Conservation (phyloP, 1,139 yeast genomes). For the Taphrina wiesneri region DNA sequence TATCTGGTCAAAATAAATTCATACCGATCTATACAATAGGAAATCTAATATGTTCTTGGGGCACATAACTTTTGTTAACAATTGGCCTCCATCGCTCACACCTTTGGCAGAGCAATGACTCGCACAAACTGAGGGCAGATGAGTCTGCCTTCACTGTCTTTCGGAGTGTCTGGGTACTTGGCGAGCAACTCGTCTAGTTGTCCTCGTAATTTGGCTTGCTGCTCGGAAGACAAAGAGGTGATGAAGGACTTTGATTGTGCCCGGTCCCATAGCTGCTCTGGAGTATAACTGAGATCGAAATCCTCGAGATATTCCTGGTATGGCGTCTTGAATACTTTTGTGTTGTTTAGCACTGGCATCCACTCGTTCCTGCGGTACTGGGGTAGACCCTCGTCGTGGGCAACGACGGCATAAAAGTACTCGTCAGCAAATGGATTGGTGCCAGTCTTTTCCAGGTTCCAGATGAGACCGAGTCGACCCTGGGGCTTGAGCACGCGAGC, state of each 20-base stretch:
- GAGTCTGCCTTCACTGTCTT: constrained; percentile 6
- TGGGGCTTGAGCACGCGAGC: constrained; percentile 57
- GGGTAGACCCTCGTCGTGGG: constrained; percentile 53
- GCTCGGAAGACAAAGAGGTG: constrained; percentile 51
- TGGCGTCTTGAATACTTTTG: constrained; percentile 45
- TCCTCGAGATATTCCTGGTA: constrained; percentile 47
- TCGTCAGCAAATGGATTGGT: constrained; percentile 45
- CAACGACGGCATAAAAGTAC: constrained; percentile 43
- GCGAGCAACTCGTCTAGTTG: constrained; percentile 45
- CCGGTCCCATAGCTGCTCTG: constrained; percentile 52
- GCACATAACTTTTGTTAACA: not conserved
- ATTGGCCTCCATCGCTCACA: not conserved
- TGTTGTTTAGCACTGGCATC: constrained; percentile 49
- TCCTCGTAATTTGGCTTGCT: constrained; percentile 47
- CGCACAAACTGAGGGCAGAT: constrained; percentile 27
- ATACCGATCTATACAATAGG: not conserved
- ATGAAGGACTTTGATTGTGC: constrained; percentile 64
- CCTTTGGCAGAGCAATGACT: constrained; percentile 18
- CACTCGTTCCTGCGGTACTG: constrained; percentile 60
- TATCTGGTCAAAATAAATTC: not conserved
- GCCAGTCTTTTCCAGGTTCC: constrained; percentile 51
- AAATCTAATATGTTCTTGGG: not conserved
- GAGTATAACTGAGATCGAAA: constrained; percentile 42
- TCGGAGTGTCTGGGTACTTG: constrained; percentile 18
- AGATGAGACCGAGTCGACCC: constrained; percentile 57